Percentiles rank a stretch among this genome's conserved stretches.
Evolutionary conservation across 345 rosid species (phyloP).

Genomic region (Rhodamnia rubescens): DNA sequence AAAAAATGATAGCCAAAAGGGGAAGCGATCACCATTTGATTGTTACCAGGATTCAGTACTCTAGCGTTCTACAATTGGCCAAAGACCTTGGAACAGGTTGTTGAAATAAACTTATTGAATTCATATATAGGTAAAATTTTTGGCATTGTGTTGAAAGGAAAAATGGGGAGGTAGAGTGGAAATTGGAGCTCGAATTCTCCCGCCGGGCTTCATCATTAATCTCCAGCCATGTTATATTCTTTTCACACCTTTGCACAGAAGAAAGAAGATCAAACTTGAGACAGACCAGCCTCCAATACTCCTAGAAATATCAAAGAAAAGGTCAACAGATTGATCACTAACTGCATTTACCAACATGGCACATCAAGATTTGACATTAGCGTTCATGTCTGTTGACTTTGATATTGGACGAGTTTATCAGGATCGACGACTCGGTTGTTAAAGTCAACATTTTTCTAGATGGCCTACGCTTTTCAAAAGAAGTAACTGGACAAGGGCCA

Average conservation of each 20-base stretch:
- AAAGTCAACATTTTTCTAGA: not conserved
- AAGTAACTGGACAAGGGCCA: not conserved
- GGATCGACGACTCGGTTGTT: not conserved
- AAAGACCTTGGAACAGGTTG: not conserved
- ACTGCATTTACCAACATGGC: not conserved
- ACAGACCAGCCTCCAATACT: not conserved
- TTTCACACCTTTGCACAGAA: not conserved
- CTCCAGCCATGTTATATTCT: fast-evolving
- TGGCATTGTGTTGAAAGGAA: not conserved
- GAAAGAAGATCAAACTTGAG: not conserved
- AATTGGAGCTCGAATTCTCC: not conserved
- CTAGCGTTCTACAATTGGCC: not conserved
- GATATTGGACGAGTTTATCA: not conserved
- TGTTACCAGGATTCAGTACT: not conserved
- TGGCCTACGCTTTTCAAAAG: not conserved
- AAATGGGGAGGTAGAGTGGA: not conserved
- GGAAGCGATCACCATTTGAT: not conserved
- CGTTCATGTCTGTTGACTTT: not conserved
- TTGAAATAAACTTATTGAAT: not conserved
- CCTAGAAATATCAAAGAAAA: not conserved
- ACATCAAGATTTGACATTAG: not conserved
- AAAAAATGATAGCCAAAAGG: not conserved
- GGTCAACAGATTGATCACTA: not conserved
- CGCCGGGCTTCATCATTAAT: fast-evolving
- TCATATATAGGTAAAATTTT: not conserved